Evolutionary conservation across 2,329 filamentous ascomycete species (phyloP).

Genomic region (Podosphaera fusca): DNA sequence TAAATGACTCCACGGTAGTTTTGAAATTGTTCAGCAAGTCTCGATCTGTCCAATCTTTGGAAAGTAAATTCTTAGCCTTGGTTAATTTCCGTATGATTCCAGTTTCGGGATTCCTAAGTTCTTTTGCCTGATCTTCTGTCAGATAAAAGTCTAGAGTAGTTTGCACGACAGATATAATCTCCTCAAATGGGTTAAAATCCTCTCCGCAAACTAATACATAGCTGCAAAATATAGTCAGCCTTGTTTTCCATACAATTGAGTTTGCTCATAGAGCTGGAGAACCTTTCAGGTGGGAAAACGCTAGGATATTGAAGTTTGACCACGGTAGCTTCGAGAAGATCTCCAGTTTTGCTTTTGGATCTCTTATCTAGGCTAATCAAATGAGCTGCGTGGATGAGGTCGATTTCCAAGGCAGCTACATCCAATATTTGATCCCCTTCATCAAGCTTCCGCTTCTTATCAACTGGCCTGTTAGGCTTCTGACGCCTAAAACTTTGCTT

Average conservation of each 20-base stretch:
- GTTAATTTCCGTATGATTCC: constrained; percentile 60
- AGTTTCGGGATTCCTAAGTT: constrained; percentile 46
- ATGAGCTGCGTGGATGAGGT: constrained; percentile 33
- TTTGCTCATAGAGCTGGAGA: constrained; percentile 6
- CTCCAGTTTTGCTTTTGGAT: constrained; percentile 27
- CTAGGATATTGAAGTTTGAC: constrained; percentile 73
- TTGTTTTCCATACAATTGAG: neutral
- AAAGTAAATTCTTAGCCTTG: constrained; percentile 26
- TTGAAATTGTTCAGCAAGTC: constrained; percentile 45
- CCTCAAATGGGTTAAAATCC: constrained; percentile 55
- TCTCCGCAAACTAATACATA: constrained; percentile 59
- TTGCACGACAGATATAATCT: constrained; percentile 47
- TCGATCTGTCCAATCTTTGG: constrained; percentile 30
- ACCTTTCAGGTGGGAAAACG: constrained; percentile 43
- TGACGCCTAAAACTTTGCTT: constrained; percentile 6
- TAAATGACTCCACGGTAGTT: constrained; percentile 53
- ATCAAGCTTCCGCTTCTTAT: constrained; percentile 11
- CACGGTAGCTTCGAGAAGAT: constrained; percentile 24
- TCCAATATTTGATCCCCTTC: constrained; percentile 11
- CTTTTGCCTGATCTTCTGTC: constrained; percentile 39
- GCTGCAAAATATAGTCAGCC: constrained; percentile 17
- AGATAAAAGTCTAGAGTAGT: constrained; percentile 57
- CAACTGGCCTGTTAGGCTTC: constrained; percentile 6
- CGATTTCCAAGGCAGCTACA: constrained; percentile 7
- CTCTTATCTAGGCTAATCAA: constrained; percentile 28